These are phyloP conservation scores for Aphanocladium album DNA, from an alignment of 2,329 filamentous ascomycete genomes.

Conservation along the genomic window DNA sequence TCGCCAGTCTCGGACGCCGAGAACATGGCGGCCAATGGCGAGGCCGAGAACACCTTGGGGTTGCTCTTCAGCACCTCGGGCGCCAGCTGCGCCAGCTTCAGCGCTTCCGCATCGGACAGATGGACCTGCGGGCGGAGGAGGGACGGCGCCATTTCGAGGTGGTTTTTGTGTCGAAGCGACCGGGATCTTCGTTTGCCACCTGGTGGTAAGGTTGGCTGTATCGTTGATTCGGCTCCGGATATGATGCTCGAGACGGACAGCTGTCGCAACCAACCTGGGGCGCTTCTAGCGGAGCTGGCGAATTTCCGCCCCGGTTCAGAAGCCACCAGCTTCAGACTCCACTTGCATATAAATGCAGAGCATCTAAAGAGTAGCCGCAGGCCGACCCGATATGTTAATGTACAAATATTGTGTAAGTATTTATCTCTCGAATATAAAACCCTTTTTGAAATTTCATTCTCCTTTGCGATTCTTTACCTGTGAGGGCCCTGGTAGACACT, in stretches of 20 bases:
- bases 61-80: constrained; percentile 50
- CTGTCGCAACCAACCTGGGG: constrained; percentile 2
- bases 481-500: no score
- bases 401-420: no score
- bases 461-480: no score
- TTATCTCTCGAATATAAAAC: no score
- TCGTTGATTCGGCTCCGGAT: neutral
- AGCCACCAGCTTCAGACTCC: neutral
- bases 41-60: constrained; percentile 50
- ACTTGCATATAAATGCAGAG: neutral
- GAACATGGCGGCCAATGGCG: constrained; percentile 48
- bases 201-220: neutral
- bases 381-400: neutral
- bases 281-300: constrained; percentile 9
- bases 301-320: constrained; percentile 14
- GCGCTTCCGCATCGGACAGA: constrained; percentile 50
- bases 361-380: neutral
- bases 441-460: no score
- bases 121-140: constrained; percentile 53
- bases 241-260: neutral
- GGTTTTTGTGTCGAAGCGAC: neutral
- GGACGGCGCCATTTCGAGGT: constrained; percentile 42
- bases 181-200: neutral
- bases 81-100: constrained; percentile 57
- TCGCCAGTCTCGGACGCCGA: constrained; percentile 66